Base-by-base conservation (phyloP, 164 flowering plant species). In the Dillenia turbinata region DNA sequence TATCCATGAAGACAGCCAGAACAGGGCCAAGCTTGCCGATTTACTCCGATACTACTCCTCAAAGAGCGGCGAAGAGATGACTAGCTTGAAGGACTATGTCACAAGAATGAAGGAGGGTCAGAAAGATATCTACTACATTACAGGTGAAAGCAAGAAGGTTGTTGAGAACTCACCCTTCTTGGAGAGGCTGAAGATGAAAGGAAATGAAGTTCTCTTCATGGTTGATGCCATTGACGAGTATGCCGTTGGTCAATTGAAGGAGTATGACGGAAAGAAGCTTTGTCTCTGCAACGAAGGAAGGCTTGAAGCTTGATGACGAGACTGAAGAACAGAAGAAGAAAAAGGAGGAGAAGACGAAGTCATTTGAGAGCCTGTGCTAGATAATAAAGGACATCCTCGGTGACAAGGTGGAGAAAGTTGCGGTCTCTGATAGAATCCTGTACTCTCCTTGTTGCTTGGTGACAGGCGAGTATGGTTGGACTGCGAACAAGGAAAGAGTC, bases 201-300 rank as follows among this genome's bases (percentile, higher is more conserved):
- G 86, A 0, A 79, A 83, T 46, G 92, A 86, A 40, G 92, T 86
- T 0, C 78, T 86, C 3, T 83, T 66, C 81, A 83, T 86, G 89
- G 84, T 81, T 0, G 92, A 87, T 61, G 85, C 89, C 10, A 85
- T 87, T 58, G 92, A 86, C 58, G 92, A 86, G 60, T 86, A 86
- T 58, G 89, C 80, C 1, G 78, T 84, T 8, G 77, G 80, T 3
- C 87, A 86, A 9, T 13, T 87, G 69, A 87, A 84, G 76, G 89
- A 84, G 65, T 84, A 74, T n/a, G 85, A 87, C 12, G 92, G 88
- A 15, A 87, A 85, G 83, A 85, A 85, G 68, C 76, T 85, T 85
- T 10, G 87, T 84, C 0, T 84, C 85, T 12, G 89, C 85, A 0
- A 82, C 92, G 3, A 86, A 86, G 65, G 89, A 86, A 60, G 92